phyloP scores from a whole-genome alignment of 306 rosid genomes.

The Quercus glauca region DNA sequence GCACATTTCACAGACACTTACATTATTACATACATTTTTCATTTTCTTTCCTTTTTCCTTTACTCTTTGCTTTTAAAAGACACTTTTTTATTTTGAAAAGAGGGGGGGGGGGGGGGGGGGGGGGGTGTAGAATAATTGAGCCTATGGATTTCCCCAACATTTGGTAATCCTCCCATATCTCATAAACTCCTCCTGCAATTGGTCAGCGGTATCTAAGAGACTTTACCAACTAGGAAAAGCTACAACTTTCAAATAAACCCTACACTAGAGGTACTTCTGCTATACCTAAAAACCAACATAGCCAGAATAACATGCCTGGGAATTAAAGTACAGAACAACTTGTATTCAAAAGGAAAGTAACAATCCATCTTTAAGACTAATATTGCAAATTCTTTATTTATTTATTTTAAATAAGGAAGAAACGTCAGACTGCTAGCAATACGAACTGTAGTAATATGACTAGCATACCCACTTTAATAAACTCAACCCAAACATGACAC shows the following conservation, averaged over 20 bases:
- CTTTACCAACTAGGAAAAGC: not conserved
- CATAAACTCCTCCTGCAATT: not conserved
- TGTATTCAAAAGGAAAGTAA: not conserved
- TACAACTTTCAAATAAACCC: not conserved
- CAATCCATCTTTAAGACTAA: not conserved
- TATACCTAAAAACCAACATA: not conserved
- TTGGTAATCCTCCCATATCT: not conserved
- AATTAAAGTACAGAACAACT: not conserved
- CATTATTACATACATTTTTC: not conserved
- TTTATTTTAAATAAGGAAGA: too few species aligned
- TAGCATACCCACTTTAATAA: not conserved
- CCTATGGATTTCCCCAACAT: not conserved
- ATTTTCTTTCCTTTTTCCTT: too few species aligned
- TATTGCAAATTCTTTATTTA: not conserved
- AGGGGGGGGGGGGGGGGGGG: not conserved
- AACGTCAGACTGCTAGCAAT: too few species aligned
- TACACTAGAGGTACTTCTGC: not conserved
- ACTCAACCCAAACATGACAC: not conserved
- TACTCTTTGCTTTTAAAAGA: too few species aligned
- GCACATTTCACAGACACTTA: not conserved
- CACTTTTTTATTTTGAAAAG: too few species aligned
- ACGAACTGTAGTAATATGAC: too few species aligned
- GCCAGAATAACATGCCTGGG: not conserved
- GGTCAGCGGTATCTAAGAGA: too few species aligned
- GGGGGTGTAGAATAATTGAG: not conserved